Base-by-base conservation (phyloP, 805 yeast species). In the Saccharomycodes ludwigii region DNA sequence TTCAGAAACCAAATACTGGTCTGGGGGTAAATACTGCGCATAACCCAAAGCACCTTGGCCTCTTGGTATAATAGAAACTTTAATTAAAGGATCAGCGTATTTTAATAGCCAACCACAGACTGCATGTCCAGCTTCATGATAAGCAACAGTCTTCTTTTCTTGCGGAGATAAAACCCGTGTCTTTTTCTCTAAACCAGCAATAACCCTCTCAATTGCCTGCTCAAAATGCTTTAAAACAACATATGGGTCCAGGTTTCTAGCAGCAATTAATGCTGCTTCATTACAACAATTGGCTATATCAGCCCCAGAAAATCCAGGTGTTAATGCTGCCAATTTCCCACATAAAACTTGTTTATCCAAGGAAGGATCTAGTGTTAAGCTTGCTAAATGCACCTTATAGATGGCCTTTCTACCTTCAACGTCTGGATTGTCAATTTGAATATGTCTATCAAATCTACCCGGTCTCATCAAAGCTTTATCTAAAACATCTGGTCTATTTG, bases 121-220 rank as follows among this genome's bases (percentile, higher is more conserved):
- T 8, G 99, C 98, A 58, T 93, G 98, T 4, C 98, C 99, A 3
- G 99, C 98, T 57, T 91, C 99, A 53, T 93, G 98, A 48, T 80
- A 91, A 1, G 98, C 98, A 35, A 93, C 95, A 18, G 84, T 74
- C 40, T 66, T 73, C 59, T 85, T 83, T 52, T 93, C 97, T 37
- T 79, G 86, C 2, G 84, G 78, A 3, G 84, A 73, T 38, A 93
- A 64, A 10, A 91, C 70, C 48, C 79, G 77, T 11, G 86, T 71
- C 58, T 84, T 88, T 65, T 82, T 82, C 56, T 88, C 97, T 39
- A 91, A 64, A 23, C 99, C 99, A 20, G 93, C 96, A 57, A 86
- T 82, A 26, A 88, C 96, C 51, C 99, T 75, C 59, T 93, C 98
- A 43, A 91, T 91, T 6, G 98, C 97, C 50, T 76, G 77, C 56